Conservation (phyloP, 768 basidiomycete species). For the Suillus clintonianus region DNA sequence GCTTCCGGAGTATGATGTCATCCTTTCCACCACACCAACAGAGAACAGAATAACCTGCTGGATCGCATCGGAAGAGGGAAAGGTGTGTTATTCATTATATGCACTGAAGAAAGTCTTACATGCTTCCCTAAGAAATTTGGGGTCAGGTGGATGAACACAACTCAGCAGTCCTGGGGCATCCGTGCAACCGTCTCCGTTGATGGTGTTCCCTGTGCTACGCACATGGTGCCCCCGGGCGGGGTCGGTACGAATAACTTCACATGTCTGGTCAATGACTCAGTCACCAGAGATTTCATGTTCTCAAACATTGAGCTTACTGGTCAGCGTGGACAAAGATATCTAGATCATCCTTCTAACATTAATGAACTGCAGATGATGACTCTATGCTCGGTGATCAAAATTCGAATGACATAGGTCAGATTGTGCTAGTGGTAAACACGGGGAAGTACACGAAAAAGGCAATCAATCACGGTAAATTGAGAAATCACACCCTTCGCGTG, state of each 20-base stretch:
- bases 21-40: neutral
- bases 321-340: neutral
- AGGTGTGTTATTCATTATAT: slow-evolving; percentile 7
- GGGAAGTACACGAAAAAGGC: neutral
- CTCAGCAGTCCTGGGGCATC: neutral
- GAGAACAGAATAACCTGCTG: slow-evolving; percentile 20
- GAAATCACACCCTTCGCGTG: too few species aligned
- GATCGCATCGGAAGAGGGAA: slow-evolving; percentile 22
- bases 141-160: slow-evolving; percentile 14
- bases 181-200: slow-evolving; percentile 8
- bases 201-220: neutral
- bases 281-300: slow-evolving; percentile 13
- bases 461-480: rapidly evolving
- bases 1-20: slow-evolving; percentile 17
- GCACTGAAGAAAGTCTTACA: neutral
- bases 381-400: slow-evolving; percentile 10
- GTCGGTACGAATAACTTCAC: too few species aligned
- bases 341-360: neutral
- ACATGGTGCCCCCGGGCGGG: neutral
- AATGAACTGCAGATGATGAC: slow-evolving; percentile 22
- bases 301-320: slow-evolving; percentile 19
- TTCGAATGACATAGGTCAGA: slow-evolving; percentile 17
- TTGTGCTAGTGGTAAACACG: slow-evolving; percentile 3
- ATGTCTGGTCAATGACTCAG: neutral
- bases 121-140: slow-evolving; percentile 7